phyloP scores from a whole-genome alignment of 768 basidiomycete species.

The Calocybe cyanea region DNA sequence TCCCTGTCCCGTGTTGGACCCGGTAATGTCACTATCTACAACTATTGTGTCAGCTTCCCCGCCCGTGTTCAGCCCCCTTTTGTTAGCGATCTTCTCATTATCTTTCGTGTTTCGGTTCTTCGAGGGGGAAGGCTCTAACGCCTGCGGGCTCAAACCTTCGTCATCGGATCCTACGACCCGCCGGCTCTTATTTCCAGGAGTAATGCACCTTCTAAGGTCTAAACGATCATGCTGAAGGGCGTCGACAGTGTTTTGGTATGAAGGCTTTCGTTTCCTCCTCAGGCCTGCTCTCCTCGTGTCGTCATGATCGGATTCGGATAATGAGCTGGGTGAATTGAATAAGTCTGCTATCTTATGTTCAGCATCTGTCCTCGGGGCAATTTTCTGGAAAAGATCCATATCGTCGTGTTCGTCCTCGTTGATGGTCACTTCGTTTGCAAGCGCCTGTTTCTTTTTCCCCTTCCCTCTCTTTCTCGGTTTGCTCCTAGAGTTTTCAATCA shows the following conservation, averaged over 20 bases:
- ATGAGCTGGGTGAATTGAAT: conserved; percentile 18
- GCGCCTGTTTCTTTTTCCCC: conserved; percentile 24
- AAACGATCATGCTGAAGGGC: neutral
- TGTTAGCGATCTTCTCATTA: conserved; percentile 9
- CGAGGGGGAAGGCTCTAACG: neutral
- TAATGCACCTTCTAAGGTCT: neutral
- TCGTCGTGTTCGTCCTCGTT: conserved; percentile 25
- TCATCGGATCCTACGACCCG: conserved; percentile 29
- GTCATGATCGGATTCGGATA: conserved; percentile 25
- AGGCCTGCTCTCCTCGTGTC: conserved; percentile 11
- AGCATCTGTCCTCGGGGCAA: neutral
- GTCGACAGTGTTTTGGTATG: conserved; percentile 19
- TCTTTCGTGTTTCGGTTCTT: conserved; percentile 1
- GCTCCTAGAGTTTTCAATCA: conserved; percentile 16
- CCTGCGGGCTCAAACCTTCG: conserved; percentile 18
- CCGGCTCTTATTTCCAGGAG: conserved; percentile 18
- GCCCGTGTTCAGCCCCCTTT: too few relatives aligned
- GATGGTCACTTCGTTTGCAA: conserved; percentile 44
- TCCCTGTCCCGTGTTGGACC: conserved; percentile 1
- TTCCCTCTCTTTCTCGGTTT: conserved; percentile 25
- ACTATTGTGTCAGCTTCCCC: too few relatives aligned
- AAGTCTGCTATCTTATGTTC: conserved; percentile 12
- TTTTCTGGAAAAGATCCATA: conserved; percentile 4
- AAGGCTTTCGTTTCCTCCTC: conserved; percentile 25
- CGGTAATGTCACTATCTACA: neutral